Evolutionary conservation across 1,139 yeast species (phyloP).

Genomic region (Yarrowia galli): DNA sequence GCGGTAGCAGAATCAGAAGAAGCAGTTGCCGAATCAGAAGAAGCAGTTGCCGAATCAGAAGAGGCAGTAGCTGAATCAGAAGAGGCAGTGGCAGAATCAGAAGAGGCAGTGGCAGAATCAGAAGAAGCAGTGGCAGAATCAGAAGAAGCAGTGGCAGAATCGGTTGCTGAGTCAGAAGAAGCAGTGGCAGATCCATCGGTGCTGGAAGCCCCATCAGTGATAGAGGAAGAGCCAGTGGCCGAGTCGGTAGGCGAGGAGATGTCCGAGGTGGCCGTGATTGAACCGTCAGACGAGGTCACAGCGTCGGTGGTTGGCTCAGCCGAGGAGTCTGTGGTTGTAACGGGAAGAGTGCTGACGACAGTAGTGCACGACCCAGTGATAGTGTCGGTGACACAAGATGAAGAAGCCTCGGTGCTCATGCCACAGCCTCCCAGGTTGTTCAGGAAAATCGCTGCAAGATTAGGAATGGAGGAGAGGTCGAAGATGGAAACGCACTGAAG

Average conservation of each 20-base stretch:
- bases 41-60: slow-evolving; percentile 3
- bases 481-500: slow-evolving; percentile 4
- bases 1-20: background rate
- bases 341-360: background rate
- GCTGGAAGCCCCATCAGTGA: too few species aligned
- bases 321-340: background rate
- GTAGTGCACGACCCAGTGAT: slow-evolving; percentile 11
- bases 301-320: background rate
- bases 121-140: background rate
- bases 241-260: too few species aligned
- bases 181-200: background rate
- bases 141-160: background rate
- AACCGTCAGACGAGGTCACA: too few species aligned
- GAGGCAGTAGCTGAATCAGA: background rate
- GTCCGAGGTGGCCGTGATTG: too few species aligned
- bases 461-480: background rate
- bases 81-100: background rate
- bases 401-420: background rate
- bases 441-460: background rate
- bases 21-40: background rate
- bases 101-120: background rate
- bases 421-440: slow-evolving; percentile 3
- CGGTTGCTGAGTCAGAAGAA: background rate
- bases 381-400: background rate
- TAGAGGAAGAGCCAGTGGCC: background rate